Evolutionary conservation across 495 filamentous ascomycete species (phyloP).

Genomic region (Jackrogersella minutella): DNA sequence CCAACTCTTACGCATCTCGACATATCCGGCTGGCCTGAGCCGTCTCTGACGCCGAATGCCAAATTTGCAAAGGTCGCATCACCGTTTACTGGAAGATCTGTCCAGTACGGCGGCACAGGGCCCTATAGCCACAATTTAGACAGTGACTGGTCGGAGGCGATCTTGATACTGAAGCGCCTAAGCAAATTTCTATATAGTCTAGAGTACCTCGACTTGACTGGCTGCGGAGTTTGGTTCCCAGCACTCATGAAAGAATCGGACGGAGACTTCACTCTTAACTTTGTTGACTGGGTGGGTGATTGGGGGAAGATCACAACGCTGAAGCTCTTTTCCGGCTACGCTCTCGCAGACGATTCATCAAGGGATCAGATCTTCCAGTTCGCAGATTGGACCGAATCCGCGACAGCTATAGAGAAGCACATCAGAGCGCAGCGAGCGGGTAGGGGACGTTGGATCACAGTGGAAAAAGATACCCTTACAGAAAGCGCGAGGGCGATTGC

Average conservation of each 20-base stretch:
- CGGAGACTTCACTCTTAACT: conserved; percentile 41
- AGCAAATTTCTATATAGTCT: conserved; percentile 72
- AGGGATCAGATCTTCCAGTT: conserved; percentile 37
- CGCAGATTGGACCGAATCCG: conserved; percentile 42
- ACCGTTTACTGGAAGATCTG: conserved; percentile 44
- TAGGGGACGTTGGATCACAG: conserved; percentile 50
- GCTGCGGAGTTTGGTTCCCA: conserved; percentile 73
- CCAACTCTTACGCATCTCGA: conserved; percentile 77
- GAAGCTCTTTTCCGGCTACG: conserved; percentile 48
- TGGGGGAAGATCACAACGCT: conserved; percentile 56
- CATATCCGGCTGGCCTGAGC: conserved; percentile 82
- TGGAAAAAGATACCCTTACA: conserved; percentile 46
- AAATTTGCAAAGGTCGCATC: conserved; percentile 59
- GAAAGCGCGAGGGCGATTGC: conserved; percentile 23
- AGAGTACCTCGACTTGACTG: conserved; percentile 81
- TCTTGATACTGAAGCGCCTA: conserved; percentile 71
- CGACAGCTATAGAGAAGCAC: conserved; percentile 49
- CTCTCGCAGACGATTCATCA: conserved; percentile 33
- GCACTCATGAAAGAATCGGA: conserved; percentile 57
- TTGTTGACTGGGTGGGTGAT: conserved; percentile 54
- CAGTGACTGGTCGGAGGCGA: conserved; percentile 74
- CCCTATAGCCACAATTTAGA: conserved; percentile 71
- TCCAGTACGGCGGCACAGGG: conserved; percentile 69
- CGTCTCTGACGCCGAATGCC: conserved; percentile 70
- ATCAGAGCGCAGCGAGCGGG: conserved; percentile 47